Conservation (phyloP, 345 rosid species). For the Bruguiera gymnorhiza region DNA sequence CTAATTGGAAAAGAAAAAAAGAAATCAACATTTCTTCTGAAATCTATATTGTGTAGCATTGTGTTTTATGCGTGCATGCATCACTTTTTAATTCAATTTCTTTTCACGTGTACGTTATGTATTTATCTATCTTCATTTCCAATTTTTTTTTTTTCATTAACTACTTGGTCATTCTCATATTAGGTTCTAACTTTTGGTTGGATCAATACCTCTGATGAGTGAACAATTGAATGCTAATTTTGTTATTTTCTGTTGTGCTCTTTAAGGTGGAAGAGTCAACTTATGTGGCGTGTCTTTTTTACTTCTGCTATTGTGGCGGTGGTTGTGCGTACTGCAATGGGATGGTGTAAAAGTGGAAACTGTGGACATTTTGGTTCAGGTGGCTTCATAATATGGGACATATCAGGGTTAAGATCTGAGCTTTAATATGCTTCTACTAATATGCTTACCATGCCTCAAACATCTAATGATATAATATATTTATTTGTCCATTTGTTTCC, state of each 20-base stretch:
- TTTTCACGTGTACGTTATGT: conserved; percentile 2
- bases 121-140: neutral
- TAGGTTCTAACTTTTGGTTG: conserved; percentile 6
- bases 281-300: conserved; percentile 99
- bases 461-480: conserved; percentile 19
- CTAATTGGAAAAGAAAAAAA: neutral
- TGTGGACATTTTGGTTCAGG: conserved; percentile 99
- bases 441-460: neutral
- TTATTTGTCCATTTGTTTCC: conserved; percentile 15
- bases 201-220: neutral
- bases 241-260: conserved; percentile 19
- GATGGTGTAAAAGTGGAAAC: conserved; percentile 94
- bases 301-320: conserved; percentile 98
- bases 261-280: conserved; percentile 99
- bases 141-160: too few relatives aligned
- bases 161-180: neutral
- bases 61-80: neutral
- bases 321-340: conserved; percentile 97
- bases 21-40: neutral
- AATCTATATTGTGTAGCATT: neutral
- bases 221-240: neutral
- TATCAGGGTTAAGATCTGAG: conserved; percentile 67
- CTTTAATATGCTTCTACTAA: conserved; percentile 10
- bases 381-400: conserved; percentile 91
- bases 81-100: neutral